These are phyloP conservation scores for Clavispora carvajalis DNA, from an alignment of 805 yeast genomes.

Conservation along the genomic window DNA sequence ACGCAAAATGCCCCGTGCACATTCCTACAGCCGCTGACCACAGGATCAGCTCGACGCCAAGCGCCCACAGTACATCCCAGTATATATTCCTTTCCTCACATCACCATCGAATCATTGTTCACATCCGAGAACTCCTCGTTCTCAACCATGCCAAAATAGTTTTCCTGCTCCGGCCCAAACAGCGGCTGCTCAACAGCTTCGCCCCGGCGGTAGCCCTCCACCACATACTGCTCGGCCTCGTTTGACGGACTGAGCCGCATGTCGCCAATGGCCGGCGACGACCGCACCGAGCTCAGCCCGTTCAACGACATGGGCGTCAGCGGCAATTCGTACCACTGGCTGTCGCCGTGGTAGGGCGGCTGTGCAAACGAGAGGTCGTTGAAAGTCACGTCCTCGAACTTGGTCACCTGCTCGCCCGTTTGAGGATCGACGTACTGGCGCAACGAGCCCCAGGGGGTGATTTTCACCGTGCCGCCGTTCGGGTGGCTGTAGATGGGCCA, in stretches of 20 bases:
- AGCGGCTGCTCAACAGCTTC: conserved; percentile 8
- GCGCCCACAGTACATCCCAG: too few relatives aligned
- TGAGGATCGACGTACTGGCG: conserved; percentile 38
- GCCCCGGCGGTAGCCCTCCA: conserved; percentile 24
- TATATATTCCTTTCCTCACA: conserved; percentile 4
- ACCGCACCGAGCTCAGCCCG: conserved; percentile 7
- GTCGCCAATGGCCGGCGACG: conserved; percentile 15
- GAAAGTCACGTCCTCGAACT: conserved; percentile 41
- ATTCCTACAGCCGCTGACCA: too few relatives aligned
- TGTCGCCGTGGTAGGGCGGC: conserved; percentile 5
- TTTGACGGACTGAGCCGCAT: conserved; percentile 29
- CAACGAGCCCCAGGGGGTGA: conserved; percentile 61
- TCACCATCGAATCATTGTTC: conserved; percentile 6
- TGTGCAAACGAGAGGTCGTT: conserved; percentile 17
- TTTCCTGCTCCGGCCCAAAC: conserved; percentile 30
- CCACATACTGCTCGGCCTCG: conserved; percentile 36
- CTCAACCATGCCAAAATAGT: conserved; percentile 34
- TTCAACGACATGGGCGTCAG: conserved; percentile 16
- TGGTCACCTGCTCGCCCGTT: conserved; percentile 42
- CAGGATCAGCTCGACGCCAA: too few relatives aligned
- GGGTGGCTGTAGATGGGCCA: conserved; percentile 58
- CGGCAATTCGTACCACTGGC: conserved; percentile 14
- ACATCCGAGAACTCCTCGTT: conserved; percentile 15
- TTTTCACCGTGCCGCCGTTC: conserved; percentile 56
- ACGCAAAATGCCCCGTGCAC: too few relatives aligned